Base-by-base conservation (phyloP, 2,329 filamentous ascomycete genomes). In the Fusarium sterilihyphosum region DNA sequence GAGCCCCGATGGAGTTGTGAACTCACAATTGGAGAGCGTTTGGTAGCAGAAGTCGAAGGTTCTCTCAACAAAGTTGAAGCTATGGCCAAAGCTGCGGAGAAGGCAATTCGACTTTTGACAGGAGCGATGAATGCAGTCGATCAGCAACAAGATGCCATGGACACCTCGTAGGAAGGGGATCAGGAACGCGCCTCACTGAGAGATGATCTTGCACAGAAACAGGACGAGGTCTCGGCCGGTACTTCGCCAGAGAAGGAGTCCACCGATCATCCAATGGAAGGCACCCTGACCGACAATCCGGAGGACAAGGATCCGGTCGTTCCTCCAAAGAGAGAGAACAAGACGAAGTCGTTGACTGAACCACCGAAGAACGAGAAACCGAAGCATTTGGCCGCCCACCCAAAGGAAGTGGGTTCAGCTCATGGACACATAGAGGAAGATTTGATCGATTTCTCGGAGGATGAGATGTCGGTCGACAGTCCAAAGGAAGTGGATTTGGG, bases 81-180 rank as follows among this genome's bases (percentile, higher is more conserved):
- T 14, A 84, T 86, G 81, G 87, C 86, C 0, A 87, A 81, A 79
- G 91, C 89, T 20, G 91, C 91, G 0, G 85, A 88, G 47, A 76
- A 80, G 71, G 90, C 88, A 1, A 81, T 90, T 31, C 76, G 70
- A 38, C 66, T 82, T 16, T 73, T 85, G 68, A 81, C 73, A 35
- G 58, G 50, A 46, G 73, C 80, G 35, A 75, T 46, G 43, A 65
- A 50, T 57, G 63, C 49, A 12, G 37, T 47, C 31, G 49, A 47
- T n/a, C 12, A 46, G 6, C 44, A 59, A 38, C 40, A 44, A 22
- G 52, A 62, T 6, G 22, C 17, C 10, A 76, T 65, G 49, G 35
- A 63, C 40, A 18, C 56, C n/a, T 44, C 41, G 31, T 67, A 61
- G 59, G 52, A 41, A 29, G 37, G 26, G 24, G 52, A 43, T 29